phyloP scores from a whole-genome alignment of 2,329 filamentous ascomycete genomes.

The Colletotrichum higginsianum region DNA sequence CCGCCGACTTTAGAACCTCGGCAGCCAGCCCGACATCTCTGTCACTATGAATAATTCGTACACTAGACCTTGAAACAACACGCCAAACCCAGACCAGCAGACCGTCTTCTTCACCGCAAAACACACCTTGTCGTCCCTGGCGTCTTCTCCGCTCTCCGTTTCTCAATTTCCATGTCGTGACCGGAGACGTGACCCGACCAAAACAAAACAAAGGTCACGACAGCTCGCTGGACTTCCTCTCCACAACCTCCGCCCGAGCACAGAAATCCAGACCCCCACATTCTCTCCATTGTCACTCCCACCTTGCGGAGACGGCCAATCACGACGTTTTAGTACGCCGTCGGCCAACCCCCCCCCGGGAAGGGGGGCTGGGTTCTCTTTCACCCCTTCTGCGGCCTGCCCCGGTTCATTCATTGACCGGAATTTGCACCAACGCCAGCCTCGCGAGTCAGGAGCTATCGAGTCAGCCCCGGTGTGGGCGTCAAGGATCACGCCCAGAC shows the following conservation, averaged over 20 bases:
- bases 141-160: constrained; percentile 23
- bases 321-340: constrained; percentile 21
- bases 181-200: constrained; percentile 8
- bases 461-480: constrained; percentile 40
- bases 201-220: constrained; percentile 1
- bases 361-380: constrained; percentile 13
- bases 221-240: constrained; percentile 3
- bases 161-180: constrained; percentile 12
- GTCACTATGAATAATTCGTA: too few relatives aligned
- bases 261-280: constrained; percentile 19
- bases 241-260: constrained; percentile 29
- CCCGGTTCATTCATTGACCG: constrained; percentile 18
- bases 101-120: constrained; percentile 38
- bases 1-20: constrained; percentile 22
- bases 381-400: neutral
- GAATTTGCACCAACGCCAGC: constrained; percentile 24
- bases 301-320: constrained; percentile 36
- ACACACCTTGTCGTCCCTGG: constrained; percentile 29
- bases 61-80: constrained; percentile 4
- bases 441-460: constrained; percentile 39
- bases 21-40: constrained; percentile 4
- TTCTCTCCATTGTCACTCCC: constrained; percentile 23
- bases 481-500: constrained; percentile 34
- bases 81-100: constrained; percentile 23
- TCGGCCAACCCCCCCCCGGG: constrained; percentile 20